Evolutionary conservation across 805 yeast genomes (phyloP), one percentile per base, ranked within the genome.

Genomic region (Ogataea pignaliae): DNA sequence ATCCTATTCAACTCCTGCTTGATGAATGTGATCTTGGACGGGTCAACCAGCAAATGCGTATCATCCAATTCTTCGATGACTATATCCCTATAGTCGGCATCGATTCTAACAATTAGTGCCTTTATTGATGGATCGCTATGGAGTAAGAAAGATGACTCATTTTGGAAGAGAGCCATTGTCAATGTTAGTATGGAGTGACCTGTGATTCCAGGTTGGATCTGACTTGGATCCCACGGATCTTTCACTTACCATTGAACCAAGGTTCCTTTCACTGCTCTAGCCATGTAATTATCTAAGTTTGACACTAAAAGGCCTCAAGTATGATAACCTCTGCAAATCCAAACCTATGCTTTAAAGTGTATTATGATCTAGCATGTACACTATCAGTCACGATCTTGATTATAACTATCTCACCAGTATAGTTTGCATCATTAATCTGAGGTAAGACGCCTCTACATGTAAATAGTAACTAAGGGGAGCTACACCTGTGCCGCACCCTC

Each of bases 121-220:
- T 81, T 76, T 50, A 91, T 89, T 1, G 97, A 88, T 1, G 99
- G 98, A 61, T 91, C 99, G 62, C 97, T 60, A 15, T 15, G 36
- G 8, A 5, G 26, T 12, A 3, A 21, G 8, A 16, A 33, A 9
- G 3, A 9, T 30, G 14, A 30, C 13, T 9, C 13, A 30, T 5
- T 5, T 3, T 4, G 33, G 5, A 5, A 9, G 11, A 34, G 30
- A 11, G 12, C 10, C 33, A 12, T 18, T 14, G 47, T 42, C 14
- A n/a, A 15, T 11, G 16, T 6, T 8, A 18, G 16, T 29, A 18
- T 26, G 18, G 18, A 35, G 28, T 11, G 12, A 14, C 10, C 10
- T 14, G n/a, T 10, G 16, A 13, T 14, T 28, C 21, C 5, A 15
- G 6, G 39, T 34, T 34, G 37, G 42, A 26, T 15, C 2, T 14